Conservation (phyloP, 345 rosid species). For the Eucalyptus rudis region DNA sequence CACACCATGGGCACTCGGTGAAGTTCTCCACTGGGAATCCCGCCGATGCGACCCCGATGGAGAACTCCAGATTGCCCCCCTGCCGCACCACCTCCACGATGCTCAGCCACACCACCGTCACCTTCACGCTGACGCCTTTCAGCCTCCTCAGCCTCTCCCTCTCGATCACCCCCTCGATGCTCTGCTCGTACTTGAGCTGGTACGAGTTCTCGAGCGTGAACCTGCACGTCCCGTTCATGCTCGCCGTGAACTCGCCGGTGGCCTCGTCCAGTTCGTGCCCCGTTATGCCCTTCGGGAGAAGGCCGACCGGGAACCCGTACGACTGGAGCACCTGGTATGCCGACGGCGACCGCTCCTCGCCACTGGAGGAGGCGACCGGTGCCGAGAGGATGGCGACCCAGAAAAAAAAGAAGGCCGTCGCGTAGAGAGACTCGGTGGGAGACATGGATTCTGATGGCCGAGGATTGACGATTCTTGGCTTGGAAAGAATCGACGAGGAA, state of each 20-base stretch:
- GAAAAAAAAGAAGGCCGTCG: neutral
- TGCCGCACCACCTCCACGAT: slow-evolving; percentile 29
- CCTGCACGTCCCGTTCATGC: slow-evolving; percentile 26
- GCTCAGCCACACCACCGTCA: slow-evolving; percentile 44
- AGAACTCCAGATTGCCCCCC: slow-evolving; percentile 31
- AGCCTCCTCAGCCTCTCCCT: slow-evolving; percentile 19
- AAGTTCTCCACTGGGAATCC: slow-evolving; percentile 33
- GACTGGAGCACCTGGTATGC: slow-evolving; percentile 39
- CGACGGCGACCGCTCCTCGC: slow-evolving; percentile 1
- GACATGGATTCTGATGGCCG: neutral
- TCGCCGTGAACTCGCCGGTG: slow-evolving; percentile 46
- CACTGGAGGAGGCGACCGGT: neutral
- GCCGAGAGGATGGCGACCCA: neutral
- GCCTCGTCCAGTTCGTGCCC: slow-evolving; percentile 31
- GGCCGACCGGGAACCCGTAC: slow-evolving; percentile 44
- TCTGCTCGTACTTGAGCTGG: slow-evolving; percentile 37
- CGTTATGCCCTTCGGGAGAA: slow-evolving; percentile 50
- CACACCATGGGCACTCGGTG: slow-evolving; percentile 24
- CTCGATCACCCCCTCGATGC: slow-evolving; percentile 33
- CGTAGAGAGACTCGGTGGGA: neutral
- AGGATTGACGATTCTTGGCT: neutral
- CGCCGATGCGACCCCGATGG: slow-evolving; percentile 59
- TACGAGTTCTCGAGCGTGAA: slow-evolving; percentile 34
- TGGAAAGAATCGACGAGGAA: neutral
- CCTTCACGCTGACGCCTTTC: slow-evolving; percentile 42